phyloP scores from a whole-genome alignment of 2,329 filamentous ascomycete genomes.

The Botrytis elliptica region DNA sequence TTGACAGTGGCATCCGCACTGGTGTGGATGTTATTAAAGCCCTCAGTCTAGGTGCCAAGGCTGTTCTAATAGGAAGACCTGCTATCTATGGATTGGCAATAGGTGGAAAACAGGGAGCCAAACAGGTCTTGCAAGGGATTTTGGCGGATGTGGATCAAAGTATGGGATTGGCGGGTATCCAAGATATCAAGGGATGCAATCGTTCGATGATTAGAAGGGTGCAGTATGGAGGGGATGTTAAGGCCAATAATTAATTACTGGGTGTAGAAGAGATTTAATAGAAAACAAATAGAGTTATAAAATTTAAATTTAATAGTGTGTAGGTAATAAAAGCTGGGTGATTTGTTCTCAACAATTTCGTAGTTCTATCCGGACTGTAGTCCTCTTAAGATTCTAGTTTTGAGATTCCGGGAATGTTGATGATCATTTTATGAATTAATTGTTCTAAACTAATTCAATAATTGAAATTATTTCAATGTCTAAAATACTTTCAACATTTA shows the following conservation, averaged over 20 bases:
- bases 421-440: not conserved
- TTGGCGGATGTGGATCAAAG: slow-evolving; percentile 55
- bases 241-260: slow-evolving; percentile 30
- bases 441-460: not conserved
- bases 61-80: slow-evolving; percentile 56
- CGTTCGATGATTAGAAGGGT: slow-evolving; percentile 31
- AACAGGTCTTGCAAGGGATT: slow-evolving; percentile 50
- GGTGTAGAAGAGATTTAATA: not conserved
- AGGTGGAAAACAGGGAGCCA: slow-evolving; percentile 52
- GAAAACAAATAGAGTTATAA: rapidly evolving
- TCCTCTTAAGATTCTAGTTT: not conserved
- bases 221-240: slow-evolving; percentile 32
- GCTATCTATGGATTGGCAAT: slow-evolving; percentile 58
- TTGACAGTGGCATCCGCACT: slow-evolving; percentile 58
- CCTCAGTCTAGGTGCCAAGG: slow-evolving; percentile 54
- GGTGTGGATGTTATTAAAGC: slow-evolving; percentile 60
- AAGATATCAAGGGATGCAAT: slow-evolving; percentile 32
- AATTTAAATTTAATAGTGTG: not conserved
- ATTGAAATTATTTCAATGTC: not conserved
- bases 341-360: not conserved
- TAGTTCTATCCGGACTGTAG: not conserved
- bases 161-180: slow-evolving; percentile 54
- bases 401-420: not conserved
- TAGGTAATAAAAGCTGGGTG: not conserved
- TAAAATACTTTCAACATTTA: too few species aligned